phyloP scores from a whole-genome alignment of 2,329 filamentous ascomycete species.

The Hypoxylon sp. region DNA sequence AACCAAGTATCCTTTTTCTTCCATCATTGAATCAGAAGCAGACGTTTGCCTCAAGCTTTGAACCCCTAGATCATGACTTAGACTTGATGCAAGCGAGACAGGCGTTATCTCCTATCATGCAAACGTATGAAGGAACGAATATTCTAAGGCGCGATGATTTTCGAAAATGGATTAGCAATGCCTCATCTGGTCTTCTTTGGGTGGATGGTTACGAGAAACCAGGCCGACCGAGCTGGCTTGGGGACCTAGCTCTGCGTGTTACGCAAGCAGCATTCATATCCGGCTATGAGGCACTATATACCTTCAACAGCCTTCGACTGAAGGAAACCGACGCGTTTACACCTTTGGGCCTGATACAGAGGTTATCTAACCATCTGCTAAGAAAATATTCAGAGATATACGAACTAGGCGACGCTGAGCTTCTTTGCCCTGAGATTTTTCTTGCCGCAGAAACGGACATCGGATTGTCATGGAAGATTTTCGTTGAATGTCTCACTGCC shows the following conservation, averaged over 20 bases:
- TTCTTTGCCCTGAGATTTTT: not conserved
- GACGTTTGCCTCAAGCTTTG: not conserved
- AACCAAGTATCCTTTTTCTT: not conserved
- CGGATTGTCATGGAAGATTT: not conserved
- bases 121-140: not conserved
- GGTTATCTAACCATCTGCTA: constrained; percentile 2
- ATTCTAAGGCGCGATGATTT: not conserved
- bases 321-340: not conserved
- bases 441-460: constrained; percentile 3
- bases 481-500: not conserved
- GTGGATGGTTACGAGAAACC: constrained; percentile 11
- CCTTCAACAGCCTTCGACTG: constrained; percentile 7
- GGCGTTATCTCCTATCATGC: not conserved
- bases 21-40: not conserved
- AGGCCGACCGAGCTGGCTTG: constrained; percentile 12
- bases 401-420: not conserved
- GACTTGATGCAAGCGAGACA: constrained; percentile 1
- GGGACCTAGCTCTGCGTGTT: constrained; percentile 2
- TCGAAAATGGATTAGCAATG: constrained; percentile 2
- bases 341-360: not conserved
- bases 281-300: constrained; percentile 1
- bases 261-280: constrained; percentile 10
- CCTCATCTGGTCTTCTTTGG: constrained; percentile 4
- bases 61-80: not conserved
- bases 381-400: not conserved